phyloP scores from a whole-genome alignment of 768 basidiomycete genomes.

The Leccinum boreale region DNA sequence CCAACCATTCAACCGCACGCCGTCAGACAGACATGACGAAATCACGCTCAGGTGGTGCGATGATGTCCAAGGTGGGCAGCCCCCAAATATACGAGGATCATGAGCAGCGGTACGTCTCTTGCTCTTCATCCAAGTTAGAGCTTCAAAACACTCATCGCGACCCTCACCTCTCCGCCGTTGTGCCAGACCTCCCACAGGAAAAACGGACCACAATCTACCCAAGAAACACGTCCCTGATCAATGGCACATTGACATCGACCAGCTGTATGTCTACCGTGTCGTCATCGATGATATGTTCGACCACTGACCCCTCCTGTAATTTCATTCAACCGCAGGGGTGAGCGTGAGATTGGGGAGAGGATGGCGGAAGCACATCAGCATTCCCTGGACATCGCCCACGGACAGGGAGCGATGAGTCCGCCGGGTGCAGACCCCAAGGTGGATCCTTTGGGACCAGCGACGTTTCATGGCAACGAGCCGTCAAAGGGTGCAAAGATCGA shows the following conservation, averaged over 20 bases:
- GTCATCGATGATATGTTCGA: not conserved
- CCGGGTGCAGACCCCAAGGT: slow-evolving; percentile 31
- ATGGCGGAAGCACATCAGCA: slow-evolving; percentile 33
- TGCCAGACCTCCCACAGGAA: slow-evolving; percentile 18
- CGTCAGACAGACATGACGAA: slow-evolving; percentile 16
- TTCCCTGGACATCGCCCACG: slow-evolving; percentile 25
- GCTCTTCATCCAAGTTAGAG: not conserved
- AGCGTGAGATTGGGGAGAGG: slow-evolving; percentile 41
- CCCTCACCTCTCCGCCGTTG: not conserved
- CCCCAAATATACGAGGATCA: slow-evolving; percentile 45
- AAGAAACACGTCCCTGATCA: slow-evolving; percentile 32
- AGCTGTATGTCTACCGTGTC: slow-evolving; percentile 11
- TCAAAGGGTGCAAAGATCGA: slow-evolving; percentile 59
- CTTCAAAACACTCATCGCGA: not conserved
- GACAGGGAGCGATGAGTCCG: slow-evolving; percentile 28
- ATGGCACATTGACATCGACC: slow-evolving; percentile 36
- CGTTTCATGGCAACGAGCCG: slow-evolving; percentile 54
- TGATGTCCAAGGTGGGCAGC: slow-evolving; percentile 52
- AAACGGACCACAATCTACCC: slow-evolving; percentile 20
- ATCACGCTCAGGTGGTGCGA: slow-evolving; percentile 32
- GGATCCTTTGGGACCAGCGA: slow-evolving; percentile 49
- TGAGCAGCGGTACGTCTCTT: slow-evolving; percentile 42
- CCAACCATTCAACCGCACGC: not conserved
- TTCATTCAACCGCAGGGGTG: slow-evolving; percentile 31
- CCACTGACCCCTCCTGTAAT: not conserved